Percentiles rank a stretch among this genome's conserved stretches.
phyloP scores from a whole-genome alignment of 2,329 filamentous ascomycete genomes.

The Sarocladiaceae sp. region DNA sequence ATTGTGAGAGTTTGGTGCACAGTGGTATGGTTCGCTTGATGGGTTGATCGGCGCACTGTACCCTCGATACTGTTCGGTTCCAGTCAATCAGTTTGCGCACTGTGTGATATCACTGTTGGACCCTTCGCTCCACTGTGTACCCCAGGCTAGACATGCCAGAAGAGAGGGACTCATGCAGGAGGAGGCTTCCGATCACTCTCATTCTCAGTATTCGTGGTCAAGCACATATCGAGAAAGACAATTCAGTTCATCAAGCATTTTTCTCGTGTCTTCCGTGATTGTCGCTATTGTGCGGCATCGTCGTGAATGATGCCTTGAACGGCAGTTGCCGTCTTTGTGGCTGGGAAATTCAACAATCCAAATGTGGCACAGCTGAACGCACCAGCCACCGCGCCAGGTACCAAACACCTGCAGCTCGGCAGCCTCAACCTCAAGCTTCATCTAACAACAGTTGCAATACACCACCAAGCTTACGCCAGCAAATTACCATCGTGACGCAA shows the following conservation, averaged over 20 bases:
- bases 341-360: too few relatives aligned
- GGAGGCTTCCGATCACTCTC: too few relatives aligned
- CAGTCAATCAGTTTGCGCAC: too few relatives aligned
- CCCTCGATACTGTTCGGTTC: too few relatives aligned
- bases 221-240: too few relatives aligned
- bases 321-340: background rate
- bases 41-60: constrained; percentile 4
- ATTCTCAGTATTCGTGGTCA: too few relatives aligned
- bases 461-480: background rate
- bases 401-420: background rate
- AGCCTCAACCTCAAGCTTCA: background rate
- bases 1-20: background rate
- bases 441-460: background rate
- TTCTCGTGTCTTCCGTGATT: too few relatives aligned
- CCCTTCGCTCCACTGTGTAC: background rate
- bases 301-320: too few relatives aligned
- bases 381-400: background rate
- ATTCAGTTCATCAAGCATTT: too few relatives aligned
- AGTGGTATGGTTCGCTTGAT: too few relatives aligned
- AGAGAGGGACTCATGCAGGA: background rate
- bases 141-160: background rate
- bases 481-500: too few relatives aligned
- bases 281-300: too few relatives aligned
- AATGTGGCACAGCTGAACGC: background rate
- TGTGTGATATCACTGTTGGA: background rate